Base-by-base conservation (phyloP, 148 eudicot species). In the Spergularia bocconei region DNA sequence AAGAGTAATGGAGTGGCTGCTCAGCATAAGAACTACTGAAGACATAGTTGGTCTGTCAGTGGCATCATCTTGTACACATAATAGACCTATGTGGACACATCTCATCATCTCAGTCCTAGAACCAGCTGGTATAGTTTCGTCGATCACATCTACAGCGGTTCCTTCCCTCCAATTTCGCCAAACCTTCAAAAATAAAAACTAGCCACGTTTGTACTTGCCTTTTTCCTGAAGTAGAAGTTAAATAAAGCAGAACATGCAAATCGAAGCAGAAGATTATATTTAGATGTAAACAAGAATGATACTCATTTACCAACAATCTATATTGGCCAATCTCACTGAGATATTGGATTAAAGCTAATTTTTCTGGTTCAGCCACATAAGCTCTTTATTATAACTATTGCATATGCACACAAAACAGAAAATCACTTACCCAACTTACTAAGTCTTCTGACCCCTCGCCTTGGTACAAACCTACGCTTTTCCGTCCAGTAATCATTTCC, bases 401-500 rank as follows among this genome's bases (percentile, higher is more conserved):
- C 23, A 20, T 21, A 33, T 7, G 63, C 23, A n/a, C 13, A 21
- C 11, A 13, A 64, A 64, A 6, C 12, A 64, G 69, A n/a, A 66
- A 41, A 21, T n/a, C 15, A 63, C 63, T 78, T 71, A 78, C 80
- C 74, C 29, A 55, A 62, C 75, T 70, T 20, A 63, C 15, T 11
- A 78, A 69, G 64, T 63, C 73, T 20, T 61, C 73, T 38, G 64
- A 23, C 6, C 65, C 17, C 16, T 57, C 81, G 5, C 64, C 72
- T 56, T 66, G 51, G 39, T 33, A 15, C 36, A 61, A 25, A 6
- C 65, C 60, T 41, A n/a, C 56, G 36, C 62, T 78, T 59, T 65
- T 78, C 57, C 72, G 51, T 14, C 88, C 89, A 52, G 81, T 80
- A 16, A 87, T 53, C 36, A 90, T 84, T 72, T 90, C 91, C 38